Evolutionary conservation across 1,284 basidiomycete genomes (phyloP), one percentile per base, ranked within the genome.

Genomic region (Cryptococcus floricola): DNA sequence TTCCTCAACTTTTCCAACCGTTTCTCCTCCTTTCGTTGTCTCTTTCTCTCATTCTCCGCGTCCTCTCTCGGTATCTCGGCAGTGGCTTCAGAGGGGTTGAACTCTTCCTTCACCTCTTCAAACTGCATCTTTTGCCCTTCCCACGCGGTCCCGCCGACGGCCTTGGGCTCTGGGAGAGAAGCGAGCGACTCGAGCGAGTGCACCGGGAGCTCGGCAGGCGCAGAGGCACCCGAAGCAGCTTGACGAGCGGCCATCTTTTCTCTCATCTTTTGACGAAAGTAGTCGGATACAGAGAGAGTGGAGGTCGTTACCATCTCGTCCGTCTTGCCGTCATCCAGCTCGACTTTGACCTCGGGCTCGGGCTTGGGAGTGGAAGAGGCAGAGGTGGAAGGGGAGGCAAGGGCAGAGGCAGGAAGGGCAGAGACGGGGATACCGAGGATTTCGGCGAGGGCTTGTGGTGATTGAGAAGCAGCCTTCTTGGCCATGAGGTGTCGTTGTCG

Each of bases 391-490:
- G 69, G 63, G 10, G 67, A 62, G 8, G 52, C 50, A 18, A 48
- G 28, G 41, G 5, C 67, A 47, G 9, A 59, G 23, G 4, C 50
- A 53, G 65, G 58, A 16, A 73, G 63, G 13, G 72, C 72, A 1
- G 69, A 66, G 5, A 71, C 52, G 4, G 75, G 66, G 5, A 77
- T 70, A 34, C 76, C 76, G 6, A 77, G 70, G 31, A 77, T 77
- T 52, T 75, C 76, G 10, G 76, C 76, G 27, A 77, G 66, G 0
- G 76, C 76, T n/a, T 74, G 73, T 2, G 76, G 71, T 9, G 71
- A 73, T 27, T 65, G 65, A 3, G 74, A 71, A 8, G 74, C 76
- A 37, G 74, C 59, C 25, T 69, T 63, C 58, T 77, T 77, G 13
- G 74, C 66, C 39, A 64, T 57, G 19, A 76, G 65, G 49, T 77